phyloP scores from a whole-genome alignment of 257 asterid genomes.

The Anisodus acutangulus region DNA sequence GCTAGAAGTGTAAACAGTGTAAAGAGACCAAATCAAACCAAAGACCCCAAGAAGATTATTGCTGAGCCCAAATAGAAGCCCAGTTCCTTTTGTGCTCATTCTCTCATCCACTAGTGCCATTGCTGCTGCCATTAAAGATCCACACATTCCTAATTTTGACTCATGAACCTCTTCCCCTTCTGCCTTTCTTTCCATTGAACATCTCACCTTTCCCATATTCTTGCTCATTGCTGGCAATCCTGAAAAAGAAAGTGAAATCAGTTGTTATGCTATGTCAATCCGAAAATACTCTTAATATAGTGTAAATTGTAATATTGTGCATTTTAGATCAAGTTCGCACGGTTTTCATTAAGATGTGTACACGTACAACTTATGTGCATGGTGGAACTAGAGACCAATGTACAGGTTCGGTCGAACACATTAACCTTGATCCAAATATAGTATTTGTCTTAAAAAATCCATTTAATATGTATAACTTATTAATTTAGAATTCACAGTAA shows the following conservation, averaged over 20 bases:
- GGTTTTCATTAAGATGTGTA: neutral
- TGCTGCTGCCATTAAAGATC: conserved; percentile 67
- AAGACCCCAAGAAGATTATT: conserved; percentile 85
- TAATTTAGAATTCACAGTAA: neutral
- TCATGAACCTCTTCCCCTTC: conserved; percentile 37
- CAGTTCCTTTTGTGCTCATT: conserved; percentile 95
- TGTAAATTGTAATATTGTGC: neutral
- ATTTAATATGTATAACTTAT: neutral
- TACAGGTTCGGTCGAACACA: neutral
- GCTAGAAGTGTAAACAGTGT: conserved; percentile 52
- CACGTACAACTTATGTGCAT: too few relatives aligned
- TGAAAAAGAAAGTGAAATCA: conserved; percentile 17
- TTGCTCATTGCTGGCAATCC: conserved; percentile 67
- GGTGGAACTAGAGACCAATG: neutral
- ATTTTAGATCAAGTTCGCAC: neutral
- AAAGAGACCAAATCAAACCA: conserved; percentile 81
- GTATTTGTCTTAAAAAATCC: neutral
- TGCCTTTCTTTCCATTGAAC: conserved; percentile 64
- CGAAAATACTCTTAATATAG: neutral
- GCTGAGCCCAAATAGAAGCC: conserved; percentile 94
- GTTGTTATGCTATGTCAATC: neutral
- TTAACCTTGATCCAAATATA: too few relatives aligned
- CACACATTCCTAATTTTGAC: conserved; percentile 64
- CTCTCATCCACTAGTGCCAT: conserved; percentile 96
- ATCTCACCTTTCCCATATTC: conserved; percentile 61